Percentiles rank a stretch among this genome's conserved stretches.
Conservation (phyloP, 306 rosid genomes). For the Cicer chorassanicum region DNA sequence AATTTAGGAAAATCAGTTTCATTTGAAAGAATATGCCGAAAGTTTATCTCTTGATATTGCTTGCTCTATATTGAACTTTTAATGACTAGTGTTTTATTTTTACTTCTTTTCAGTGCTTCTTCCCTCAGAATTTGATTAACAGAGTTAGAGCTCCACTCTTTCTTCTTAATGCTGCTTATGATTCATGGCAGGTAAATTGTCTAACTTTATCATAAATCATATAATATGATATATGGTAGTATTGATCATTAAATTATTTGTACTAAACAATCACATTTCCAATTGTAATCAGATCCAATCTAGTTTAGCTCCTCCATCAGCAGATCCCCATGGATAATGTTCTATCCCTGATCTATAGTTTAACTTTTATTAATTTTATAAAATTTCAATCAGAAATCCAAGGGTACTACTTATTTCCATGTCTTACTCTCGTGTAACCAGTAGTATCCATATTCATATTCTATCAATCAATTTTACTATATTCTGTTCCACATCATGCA, state of each 20-base stretch:
- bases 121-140: constrained; percentile 84
- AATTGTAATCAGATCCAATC: constrained; percentile 71
- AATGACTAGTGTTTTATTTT: background rate
- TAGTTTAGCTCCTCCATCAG: constrained; percentile 93
- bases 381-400: no score
- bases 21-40: constrained; percentile 34
- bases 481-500: constrained; percentile 40
- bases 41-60: constrained; percentile 6
- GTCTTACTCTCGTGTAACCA: no score
- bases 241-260: constrained; percentile 12
- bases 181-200: constrained; percentile 89
- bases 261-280: background rate
- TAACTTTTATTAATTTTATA: no score
- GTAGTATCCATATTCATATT: background rate
- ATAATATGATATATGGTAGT: background rate
- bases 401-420: no score
- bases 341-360: no score
- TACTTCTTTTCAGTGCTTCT: constrained; percentile 73
- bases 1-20: constrained; percentile 8
- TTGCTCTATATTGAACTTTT: constrained; percentile 41
- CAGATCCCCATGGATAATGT: no score
- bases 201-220: constrained; percentile 1
- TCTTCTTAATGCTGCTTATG: constrained; percentile 92
- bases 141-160: constrained; percentile 77
- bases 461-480: background rate